Evolutionary conservation across 257 asterid species (phyloP).

Genomic region (Penstemon eatonii): DNA sequence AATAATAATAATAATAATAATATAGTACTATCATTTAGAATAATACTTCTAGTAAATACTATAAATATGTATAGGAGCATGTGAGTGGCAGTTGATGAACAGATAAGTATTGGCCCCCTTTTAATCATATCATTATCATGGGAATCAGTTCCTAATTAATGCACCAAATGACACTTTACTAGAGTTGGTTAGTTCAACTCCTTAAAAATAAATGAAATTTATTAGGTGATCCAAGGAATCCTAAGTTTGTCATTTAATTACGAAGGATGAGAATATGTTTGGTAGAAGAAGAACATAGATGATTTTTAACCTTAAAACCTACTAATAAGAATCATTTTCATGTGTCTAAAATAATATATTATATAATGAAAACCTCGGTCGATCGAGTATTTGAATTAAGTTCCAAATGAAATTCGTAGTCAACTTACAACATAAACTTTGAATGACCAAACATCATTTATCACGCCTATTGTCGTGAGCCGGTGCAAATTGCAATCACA

Average conservation of each 20-base stretch:
- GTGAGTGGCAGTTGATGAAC: conserved; percentile 49
- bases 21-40: no score
- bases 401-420: no score
- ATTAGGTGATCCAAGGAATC: conserved; percentile 41
- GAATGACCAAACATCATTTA: no score
- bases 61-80: conserved; percentile 28
- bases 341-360: background rate
- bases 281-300: background rate
- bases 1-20: no score
- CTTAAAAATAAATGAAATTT: conserved; percentile 15
- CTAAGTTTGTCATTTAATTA: conserved; percentile 1
- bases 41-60: no score
- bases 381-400: background rate
- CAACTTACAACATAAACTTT: no score
- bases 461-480: no score
- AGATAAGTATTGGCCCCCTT: conserved; percentile 29
- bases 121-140: conserved; percentile 15
- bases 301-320: conserved; percentile 24
- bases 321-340: conserved; percentile 8
- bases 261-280: conserved; percentile 16
- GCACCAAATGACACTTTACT: conserved; percentile 39
- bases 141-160: conserved; percentile 30
- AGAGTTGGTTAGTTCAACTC: conserved; percentile 40
- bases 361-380: background rate
- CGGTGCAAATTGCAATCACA: no score